Conservation (phyloP, 2,329 filamentous ascomycete genomes). For the Rutstroemia sp. region DNA sequence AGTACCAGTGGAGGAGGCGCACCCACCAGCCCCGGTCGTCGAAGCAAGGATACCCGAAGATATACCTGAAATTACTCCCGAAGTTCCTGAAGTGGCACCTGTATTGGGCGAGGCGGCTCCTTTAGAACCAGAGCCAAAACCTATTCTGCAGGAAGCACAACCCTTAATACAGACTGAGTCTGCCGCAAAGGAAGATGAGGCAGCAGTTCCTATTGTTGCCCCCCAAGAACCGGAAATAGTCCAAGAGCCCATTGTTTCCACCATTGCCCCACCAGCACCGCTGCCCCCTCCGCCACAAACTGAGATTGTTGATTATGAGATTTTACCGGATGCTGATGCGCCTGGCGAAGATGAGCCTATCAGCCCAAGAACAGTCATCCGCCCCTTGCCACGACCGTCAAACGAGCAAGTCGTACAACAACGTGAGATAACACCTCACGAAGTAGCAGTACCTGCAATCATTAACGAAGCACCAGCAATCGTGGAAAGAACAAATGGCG, state of each 20-base stretch:
- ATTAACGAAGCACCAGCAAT: background rate
- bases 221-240: too few relatives aligned
- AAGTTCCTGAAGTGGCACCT: background rate
- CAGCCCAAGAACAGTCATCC: background rate
- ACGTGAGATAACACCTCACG: background rate
- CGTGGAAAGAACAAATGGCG: background rate
- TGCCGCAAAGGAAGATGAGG: background rate
- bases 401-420: background rate
- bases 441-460: background rate
- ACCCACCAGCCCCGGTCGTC: background rate
- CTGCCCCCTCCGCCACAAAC: background rate
- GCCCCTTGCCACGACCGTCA: background rate
- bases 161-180: too few relatives aligned
- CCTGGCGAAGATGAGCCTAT: background rate
- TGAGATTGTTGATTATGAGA: background rate
- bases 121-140: too few relatives aligned
- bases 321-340: conserved; percentile 1
- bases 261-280: background rate
- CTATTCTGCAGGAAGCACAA: too few relatives aligned
- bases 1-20: background rate
- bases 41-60: background rate
- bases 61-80: background rate
- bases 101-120: too few relatives aligned
- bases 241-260: too few relatives aligned
- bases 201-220: too few relatives aligned